These are phyloP conservation scores for Fomitopsis serialis DNA, from an alignment of 768 basidiomycete genomes.

Conservation along the genomic window DNA sequence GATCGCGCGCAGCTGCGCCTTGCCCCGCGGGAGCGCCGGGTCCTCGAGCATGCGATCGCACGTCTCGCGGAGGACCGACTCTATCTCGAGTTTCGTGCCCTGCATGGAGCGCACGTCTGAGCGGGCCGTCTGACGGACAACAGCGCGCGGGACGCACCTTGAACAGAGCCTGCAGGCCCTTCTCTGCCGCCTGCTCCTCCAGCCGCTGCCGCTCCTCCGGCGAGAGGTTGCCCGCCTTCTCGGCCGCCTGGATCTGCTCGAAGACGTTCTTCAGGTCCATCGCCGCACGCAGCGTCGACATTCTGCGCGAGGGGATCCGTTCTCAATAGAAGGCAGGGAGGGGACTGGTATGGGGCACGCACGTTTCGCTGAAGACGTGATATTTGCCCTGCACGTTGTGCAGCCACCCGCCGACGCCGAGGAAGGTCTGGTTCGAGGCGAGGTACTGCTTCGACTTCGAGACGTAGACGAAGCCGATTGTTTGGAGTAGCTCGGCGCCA, in stretches of 20 bases:
- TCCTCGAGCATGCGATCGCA: conserved; percentile 78
- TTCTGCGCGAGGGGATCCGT: conserved; percentile 34
- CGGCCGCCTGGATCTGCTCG: conserved; percentile 88
- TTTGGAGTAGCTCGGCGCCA: conserved; percentile 79
- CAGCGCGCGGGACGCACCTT: conserved; percentile 45
- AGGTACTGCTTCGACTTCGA: conserved; percentile 81
- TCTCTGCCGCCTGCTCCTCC: conserved; percentile 92
- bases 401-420: conserved; percentile 90
- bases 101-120: conserved; percentile 26
- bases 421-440: conserved; percentile 60
- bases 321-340: not conserved
- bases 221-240: conserved; percentile 73
- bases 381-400: conserved; percentile 92
- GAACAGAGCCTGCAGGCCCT: conserved; percentile 86
- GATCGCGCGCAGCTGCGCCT: conserved; percentile 68
- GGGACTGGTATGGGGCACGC: conserved; percentile 25
- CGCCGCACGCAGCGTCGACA: conserved; percentile 80
- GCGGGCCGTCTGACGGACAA: not conserved
- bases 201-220: conserved; percentile 77
- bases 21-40: conserved; percentile 42
- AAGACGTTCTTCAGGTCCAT: conserved; percentile 88
- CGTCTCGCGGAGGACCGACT: conserved; percentile 83
- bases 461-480: conserved; percentile 81
- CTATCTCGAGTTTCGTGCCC: conserved; percentile 90
- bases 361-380: conserved; percentile 93